Conservation (phyloP, 2,329 filamentous ascomycete species). For the Penicillium verrucosum region DNA sequence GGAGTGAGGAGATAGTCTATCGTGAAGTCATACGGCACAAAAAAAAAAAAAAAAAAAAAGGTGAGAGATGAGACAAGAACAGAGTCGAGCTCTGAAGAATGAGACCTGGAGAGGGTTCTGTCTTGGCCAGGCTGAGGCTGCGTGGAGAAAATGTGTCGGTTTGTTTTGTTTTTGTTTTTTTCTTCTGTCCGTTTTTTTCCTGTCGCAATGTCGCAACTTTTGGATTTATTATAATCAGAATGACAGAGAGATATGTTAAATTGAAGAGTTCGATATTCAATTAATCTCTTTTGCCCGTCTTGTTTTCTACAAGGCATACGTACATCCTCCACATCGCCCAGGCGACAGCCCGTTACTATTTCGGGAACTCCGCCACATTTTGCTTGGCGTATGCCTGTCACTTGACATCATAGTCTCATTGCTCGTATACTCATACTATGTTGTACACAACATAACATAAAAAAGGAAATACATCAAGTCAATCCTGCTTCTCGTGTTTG, state of each 20-base stretch:
- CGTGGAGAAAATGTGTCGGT: neutral
- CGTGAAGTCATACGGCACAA: slow-evolving; percentile 5
- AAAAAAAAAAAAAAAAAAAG: neutral
- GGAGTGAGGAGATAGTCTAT: neutral
- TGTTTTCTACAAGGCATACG: neutral
- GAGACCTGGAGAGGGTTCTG: neutral
- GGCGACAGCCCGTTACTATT: slow-evolving; percentile 28
- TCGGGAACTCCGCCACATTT: slow-evolving; percentile 20
- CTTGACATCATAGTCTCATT: slow-evolving; percentile 7
- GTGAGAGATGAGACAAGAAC: neutral
- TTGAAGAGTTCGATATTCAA: neutral
- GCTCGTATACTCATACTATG: slow-evolving; percentile 5
- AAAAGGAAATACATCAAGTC: neutral
- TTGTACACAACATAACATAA: neutral
- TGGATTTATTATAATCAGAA: neutral
- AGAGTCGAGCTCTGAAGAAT: neutral
- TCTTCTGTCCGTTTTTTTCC: neutral
- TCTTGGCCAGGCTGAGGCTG: neutral
- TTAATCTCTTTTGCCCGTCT: neutral
- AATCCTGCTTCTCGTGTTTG: slow-evolving; percentile 40
- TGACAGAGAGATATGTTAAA: neutral
- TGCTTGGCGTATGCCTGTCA: slow-evolving; percentile 5
- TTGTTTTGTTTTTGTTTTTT: slow-evolving; percentile 3
- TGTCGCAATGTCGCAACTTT: neutral
- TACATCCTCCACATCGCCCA: slow-evolving; percentile 13